Base-by-base conservation (phyloP, 23 red algal genomes). In the Pyropia yezoensis region DNA sequence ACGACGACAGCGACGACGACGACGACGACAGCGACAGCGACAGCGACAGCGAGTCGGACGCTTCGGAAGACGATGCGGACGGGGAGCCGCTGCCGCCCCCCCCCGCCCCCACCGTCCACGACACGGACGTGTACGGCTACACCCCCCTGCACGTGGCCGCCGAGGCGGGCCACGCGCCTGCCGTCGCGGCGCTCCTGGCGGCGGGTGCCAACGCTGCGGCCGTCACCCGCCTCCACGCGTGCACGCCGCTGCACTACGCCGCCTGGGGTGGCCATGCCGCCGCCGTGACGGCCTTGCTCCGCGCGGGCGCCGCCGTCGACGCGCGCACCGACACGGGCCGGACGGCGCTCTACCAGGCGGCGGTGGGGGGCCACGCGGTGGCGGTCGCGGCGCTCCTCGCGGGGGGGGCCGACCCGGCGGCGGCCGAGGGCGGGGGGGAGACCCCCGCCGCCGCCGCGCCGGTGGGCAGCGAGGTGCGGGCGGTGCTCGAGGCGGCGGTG, bases 71-170 rank as follows among this genome's bases (percentile, higher is more conserved):
- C 58, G 83, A 78, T 20, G 47, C 70, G 14, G 83, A 77, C 58
- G 58, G 61, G 19, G 68, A 50, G 54, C 14, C 47, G 20, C 76
- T 76, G 51, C 75, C 73, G 4, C 53, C 73, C 12, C 55, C 71
- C 27, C 83, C 39, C 11, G 4, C 39, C 39, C 39, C 39, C 27
- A 49, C 59, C 18, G 53, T 88, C 73, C 67, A 88, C 49, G 83
- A 78, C 29, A 34, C 70, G 14, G 83, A 88, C 50, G 47, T 71
- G 7, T 88, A 60, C 65, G 18, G 58, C 24, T 88, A 88, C 63
- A 88, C 73, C 4, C 54, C 83, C 12, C 55, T 88, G 25, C 83
- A 88, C 63, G 21, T 78, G 8, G 83, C 83, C 13, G 74, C 74
- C n/a, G 83, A 88, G 66, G 63, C 55, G 17, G 83, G 83, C 18